These are phyloP conservation scores for Coemansia sp. DNA, from an alignment of 192 early-diverging fungal genomes.

Conservation along the genomic window DNA sequence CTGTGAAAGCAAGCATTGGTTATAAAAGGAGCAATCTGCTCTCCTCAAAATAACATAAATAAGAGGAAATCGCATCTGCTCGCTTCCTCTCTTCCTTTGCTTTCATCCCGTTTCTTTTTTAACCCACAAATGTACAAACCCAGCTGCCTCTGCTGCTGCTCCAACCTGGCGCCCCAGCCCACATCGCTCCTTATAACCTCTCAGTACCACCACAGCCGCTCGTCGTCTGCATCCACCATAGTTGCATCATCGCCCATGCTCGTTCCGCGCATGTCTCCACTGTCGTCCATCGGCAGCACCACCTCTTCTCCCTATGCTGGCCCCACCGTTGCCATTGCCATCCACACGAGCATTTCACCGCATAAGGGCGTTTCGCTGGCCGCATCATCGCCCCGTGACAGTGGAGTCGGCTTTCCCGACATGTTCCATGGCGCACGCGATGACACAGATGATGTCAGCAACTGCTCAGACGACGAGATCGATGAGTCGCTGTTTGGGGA, in stretches of 20 bases:
- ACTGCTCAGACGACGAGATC: background rate
- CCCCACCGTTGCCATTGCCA: constrained; percentile 8
- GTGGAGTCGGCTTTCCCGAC: constrained; percentile 8
- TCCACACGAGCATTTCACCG: background rate
- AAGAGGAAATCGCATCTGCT: background rate
- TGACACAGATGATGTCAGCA: background rate
- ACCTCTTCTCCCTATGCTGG: background rate
- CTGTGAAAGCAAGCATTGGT: background rate
- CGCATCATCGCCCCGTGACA: constrained; percentile 12
- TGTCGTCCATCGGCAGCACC: background rate
- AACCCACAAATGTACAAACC: constrained; percentile 1
- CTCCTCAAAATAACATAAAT: background rate
- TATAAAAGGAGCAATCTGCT: background rate
- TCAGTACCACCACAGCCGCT: constrained; percentile 24
- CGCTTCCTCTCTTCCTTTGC: background rate
- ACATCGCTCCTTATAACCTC: background rate
- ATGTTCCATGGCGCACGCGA: background rate
- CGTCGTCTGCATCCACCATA: constrained; percentile 33
- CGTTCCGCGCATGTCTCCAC: constrained; percentile 6
- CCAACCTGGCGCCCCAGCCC: background rate
- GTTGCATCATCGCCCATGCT: constrained; percentile 17
- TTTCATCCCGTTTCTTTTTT: background rate
- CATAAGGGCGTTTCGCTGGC: background rate
- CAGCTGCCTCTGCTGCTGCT: constrained; percentile 4
- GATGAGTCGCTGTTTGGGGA: background rate